phyloP scores from a whole-genome alignment of 2,329 filamentous ascomycete genomes.

The Zalaria obscura region DNA sequence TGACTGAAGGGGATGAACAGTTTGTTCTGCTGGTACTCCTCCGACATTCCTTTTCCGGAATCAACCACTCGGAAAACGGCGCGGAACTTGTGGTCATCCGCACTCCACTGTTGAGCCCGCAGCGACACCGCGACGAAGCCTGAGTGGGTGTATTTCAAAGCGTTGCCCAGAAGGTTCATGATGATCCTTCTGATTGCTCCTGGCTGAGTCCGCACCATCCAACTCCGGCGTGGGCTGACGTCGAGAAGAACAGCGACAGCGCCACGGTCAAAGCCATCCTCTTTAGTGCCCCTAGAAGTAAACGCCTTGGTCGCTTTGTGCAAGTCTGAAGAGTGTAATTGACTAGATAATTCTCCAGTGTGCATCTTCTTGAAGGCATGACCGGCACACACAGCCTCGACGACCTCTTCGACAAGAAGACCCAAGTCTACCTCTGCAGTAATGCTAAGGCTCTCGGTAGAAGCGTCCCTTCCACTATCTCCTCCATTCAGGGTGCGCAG shows the following conservation, averaged over 20 bases:
- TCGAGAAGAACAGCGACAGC: slow-evolving; percentile 31
- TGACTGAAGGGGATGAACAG: slow-evolving; percentile 52
- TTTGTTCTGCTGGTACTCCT: slow-evolving; percentile 45
- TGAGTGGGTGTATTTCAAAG: slow-evolving; percentile 28
- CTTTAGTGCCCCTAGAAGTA: background rate
- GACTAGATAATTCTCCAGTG: slow-evolving; percentile 1
- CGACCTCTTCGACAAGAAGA: slow-evolving; percentile 4
- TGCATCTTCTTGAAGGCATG: slow-evolving; percentile 24
- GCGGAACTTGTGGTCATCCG: slow-evolving; percentile 1
- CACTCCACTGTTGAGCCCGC: background rate
- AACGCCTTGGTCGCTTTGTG: background rate
- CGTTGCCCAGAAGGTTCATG: slow-evolving; percentile 34
- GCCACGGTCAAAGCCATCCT: background rate
- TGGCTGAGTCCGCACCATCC: slow-evolving; percentile 30
- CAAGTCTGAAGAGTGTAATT: background rate
- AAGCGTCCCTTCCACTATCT: background rate
- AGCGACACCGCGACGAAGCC: slow-evolving; percentile 25
- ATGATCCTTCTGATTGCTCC: slow-evolving; percentile 30
- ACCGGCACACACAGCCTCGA: slow-evolving; percentile 16
- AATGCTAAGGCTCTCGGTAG: slow-evolving; percentile 3
- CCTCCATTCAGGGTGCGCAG: background rate
- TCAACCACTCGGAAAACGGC: slow-evolving; percentile 34
- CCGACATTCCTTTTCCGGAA: slow-evolving; percentile 51
- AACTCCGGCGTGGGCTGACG: slow-evolving; percentile 22
- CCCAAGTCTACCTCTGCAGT: slow-evolving; percentile 4